Evolutionary conservation across 495 filamentous ascomycete species (phyloP).

Genomic region (Neurospora sublineolata): DNA sequence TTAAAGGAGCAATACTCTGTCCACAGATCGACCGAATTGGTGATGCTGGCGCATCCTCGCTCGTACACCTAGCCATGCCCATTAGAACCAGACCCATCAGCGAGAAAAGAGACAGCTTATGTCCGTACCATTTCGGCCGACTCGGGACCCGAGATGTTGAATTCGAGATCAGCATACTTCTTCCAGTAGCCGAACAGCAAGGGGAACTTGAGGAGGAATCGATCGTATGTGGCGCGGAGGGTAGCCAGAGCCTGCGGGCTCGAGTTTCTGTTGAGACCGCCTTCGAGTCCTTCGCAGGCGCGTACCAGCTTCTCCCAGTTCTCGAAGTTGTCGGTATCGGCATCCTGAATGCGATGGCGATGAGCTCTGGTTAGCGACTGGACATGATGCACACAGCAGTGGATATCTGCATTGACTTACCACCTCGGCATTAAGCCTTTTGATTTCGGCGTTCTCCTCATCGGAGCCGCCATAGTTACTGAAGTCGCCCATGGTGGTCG

Average conservation of each 20-base stretch:
- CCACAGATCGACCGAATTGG: constrained; percentile 91
- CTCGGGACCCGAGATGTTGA: constrained; percentile 91
- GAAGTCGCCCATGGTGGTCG: constrained; percentile 32
- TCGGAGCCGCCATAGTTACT: constrained; percentile 61
- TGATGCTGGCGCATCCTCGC: constrained; percentile 85
- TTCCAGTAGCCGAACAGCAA: constrained; percentile 98
- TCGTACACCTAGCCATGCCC: constrained; percentile 64
- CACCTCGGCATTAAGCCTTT: constrained; percentile 64
- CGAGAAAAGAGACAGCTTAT: background rate
- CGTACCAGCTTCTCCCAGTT: constrained; percentile 89
- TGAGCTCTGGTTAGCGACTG: background rate
- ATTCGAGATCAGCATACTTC: constrained; percentile 97
- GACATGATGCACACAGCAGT: background rate
- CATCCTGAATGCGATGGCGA: constrained; percentile 29
- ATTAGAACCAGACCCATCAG: constrained; percentile 8
- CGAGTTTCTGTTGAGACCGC: constrained; percentile 90
- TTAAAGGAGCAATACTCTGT: constrained; percentile 96
- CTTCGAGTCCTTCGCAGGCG: constrained; percentile 73
- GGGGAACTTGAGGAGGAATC: constrained; percentile 89
- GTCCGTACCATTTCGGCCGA: constrained; percentile 85
- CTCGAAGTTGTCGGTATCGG: constrained; percentile 86
- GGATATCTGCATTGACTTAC: constrained; percentile 40
- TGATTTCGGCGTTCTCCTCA: constrained; percentile 77
- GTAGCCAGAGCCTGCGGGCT: constrained; percentile 86
- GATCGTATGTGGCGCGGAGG: constrained; percentile 75